Percentiles rank a stretch among this genome's conserved stretches.
phyloP scores from a whole-genome alignment of 177 flowering plant species.

The Vitis hybrid region DNA sequence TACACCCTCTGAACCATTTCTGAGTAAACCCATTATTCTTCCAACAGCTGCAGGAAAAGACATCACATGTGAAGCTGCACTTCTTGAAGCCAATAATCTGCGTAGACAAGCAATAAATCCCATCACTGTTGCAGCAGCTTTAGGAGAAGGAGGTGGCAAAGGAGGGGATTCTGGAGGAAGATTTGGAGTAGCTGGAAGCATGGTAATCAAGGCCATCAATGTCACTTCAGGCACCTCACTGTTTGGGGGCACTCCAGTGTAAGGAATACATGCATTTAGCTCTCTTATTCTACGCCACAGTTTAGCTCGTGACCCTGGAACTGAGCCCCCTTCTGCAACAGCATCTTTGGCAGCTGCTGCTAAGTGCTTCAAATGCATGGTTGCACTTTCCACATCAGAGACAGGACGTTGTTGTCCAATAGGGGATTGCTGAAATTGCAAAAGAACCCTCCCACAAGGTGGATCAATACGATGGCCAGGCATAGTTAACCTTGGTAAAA shows the following conservation, averaged over 20 bases:
- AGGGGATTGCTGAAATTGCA: constrained; percentile 36
- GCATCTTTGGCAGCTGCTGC: constrained; percentile 97
- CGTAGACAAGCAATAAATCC: constrained; percentile 90
- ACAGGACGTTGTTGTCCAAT: constrained; percentile 39
- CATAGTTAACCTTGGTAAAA: constrained; percentile 90
- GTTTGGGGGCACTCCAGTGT: constrained; percentile 78
- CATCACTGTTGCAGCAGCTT: constrained; percentile 97
- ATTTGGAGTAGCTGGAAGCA: constrained; percentile 95
- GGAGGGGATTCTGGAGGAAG: constrained; percentile 93
- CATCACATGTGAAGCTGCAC: constrained; percentile 97
- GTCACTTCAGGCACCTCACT: constrained; percentile 96
- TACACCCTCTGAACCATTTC: constrained; percentile 98
- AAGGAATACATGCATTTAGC: constrained; percentile 92
- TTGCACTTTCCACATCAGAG: constrained; percentile 69
- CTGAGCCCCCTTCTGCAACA: constrained; percentile 90
- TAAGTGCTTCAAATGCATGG: constrained; percentile 89
- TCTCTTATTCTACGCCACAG: constrained; percentile 98
- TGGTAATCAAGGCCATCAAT: constrained; percentile 93
- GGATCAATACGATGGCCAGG: constrained; percentile 99
- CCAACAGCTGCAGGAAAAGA: constrained; percentile 99
- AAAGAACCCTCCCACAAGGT: constrained; percentile 86
- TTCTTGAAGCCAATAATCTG: constrained; percentile 80
- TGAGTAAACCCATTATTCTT: constrained; percentile 93
- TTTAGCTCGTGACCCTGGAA: constrained; percentile 98
- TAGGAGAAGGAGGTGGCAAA: constrained; percentile 96